Conservation (phyloP, 2,329 filamentous ascomycete genomes). For the Davidsoniella virescens region DNA sequence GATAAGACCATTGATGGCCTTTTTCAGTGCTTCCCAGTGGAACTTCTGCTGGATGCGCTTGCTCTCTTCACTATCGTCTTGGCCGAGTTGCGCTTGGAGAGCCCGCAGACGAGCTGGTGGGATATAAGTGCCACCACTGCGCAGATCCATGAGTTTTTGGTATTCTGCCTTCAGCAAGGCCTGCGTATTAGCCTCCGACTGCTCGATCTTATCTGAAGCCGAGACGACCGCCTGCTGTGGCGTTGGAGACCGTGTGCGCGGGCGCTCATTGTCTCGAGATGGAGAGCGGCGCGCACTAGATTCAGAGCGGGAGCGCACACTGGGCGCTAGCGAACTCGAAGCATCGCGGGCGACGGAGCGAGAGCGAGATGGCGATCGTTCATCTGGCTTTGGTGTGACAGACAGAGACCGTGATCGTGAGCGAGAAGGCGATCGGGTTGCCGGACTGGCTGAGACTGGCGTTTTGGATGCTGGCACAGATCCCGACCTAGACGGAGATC, state of each 20-base stretch:
- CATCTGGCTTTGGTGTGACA: not conserved
- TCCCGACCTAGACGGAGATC: conserved; percentile 1
- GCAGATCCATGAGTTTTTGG: conserved; percentile 78
- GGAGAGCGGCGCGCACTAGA: conserved; percentile 15
- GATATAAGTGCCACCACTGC: conserved; percentile 91
- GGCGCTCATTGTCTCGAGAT: conserved; percentile 16
- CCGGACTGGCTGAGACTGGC: not conserved
- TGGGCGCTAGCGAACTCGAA: not conserved
- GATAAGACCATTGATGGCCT: conserved; percentile 95
- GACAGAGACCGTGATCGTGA: not conserved
- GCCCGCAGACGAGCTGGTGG: conserved; percentile 80
- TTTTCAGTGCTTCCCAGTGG: conserved; percentile 88
- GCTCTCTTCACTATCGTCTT: conserved; percentile 91
- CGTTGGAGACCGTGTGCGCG: conserved; percentile 13
- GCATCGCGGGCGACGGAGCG: not conserved
- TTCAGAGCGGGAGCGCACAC: conserved; percentile 11
- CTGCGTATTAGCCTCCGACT: conserved; percentile 69
- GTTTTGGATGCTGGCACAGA: not conserved
- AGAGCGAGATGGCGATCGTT: conserved; percentile 19
- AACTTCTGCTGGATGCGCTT: conserved; percentile 64
- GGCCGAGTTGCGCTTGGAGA: conserved; percentile 89
- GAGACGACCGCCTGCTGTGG: conserved; percentile 16
- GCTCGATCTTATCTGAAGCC: conserved; percentile 21
- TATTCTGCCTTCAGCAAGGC: conserved; percentile 83
- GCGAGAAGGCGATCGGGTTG: not conserved